Base-by-base conservation (phyloP, 768 basidiomycete species). In the Rhodotorula kratochvilovae region DNA sequence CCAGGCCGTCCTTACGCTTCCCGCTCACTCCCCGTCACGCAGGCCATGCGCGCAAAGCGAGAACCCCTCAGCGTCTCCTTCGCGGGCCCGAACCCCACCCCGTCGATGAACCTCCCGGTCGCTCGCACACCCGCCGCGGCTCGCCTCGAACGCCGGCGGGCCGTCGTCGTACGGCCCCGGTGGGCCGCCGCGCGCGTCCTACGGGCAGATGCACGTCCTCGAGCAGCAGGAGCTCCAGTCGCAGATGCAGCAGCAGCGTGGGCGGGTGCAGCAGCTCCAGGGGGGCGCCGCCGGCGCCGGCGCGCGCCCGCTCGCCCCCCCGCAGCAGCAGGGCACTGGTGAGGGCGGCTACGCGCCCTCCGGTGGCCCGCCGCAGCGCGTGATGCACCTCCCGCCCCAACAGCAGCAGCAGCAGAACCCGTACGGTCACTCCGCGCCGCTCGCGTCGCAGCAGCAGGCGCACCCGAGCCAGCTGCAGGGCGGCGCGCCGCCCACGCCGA, bases 201-300 rank as follows among this genome's bases (percentile, higher is more conserved):
- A 66, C 33, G 58, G 62, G 16, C 72, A 74, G 53, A 67, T 67
- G 62, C 72, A 74, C 55, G 72, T 74, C 12, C 72, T 74, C 58
- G 68, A 74, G 66, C 72, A 74, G 62, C 72, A 74, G 46, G 68
- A 74, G 29, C 58, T 74, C 8, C 72, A 74, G 66, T 54, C 50
- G 21, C 72, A 74, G 68, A 67, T 74, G 66, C 68, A 70, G 62
- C 68, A 70, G 59, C 62, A 68, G 36, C 36, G 39, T 23, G 57
- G 36, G 5, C 13, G 35, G 23, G 27, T 39, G 36, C 57, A 58
- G 56, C 56, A 58, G 56, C 56, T 27, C 7, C 56, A 58, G 19
- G 54, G 31, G 17, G 31, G 29, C 17, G 29, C 29, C 11, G 53
- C 29, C 33, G 31, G 29, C 17, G 29, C 29, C 11, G 53, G 53